Conservation (phyloP, 169 alveolate genomes). For the Plasmodium chabaudi region DNA sequence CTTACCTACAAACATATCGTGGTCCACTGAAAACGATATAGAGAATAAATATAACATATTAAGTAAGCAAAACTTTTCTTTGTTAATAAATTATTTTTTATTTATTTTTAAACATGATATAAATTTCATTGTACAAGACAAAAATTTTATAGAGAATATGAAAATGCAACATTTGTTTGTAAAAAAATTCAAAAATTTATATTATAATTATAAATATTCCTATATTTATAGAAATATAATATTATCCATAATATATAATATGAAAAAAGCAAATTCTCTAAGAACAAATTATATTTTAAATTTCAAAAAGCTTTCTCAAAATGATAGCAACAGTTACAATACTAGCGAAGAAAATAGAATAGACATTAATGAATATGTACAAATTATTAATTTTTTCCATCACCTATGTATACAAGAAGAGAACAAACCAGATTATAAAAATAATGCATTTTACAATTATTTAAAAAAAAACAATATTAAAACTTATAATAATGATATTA, state of each 20-base stretch:
- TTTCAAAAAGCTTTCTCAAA: neutral
- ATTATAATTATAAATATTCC: constrained; percentile 57
- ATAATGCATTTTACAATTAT: constrained; percentile 34
- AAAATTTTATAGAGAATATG: constrained; percentile 15
- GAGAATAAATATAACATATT: constrained; percentile 11
- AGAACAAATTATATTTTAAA: constrained; percentile 11
- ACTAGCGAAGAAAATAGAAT: constrained; percentile 11
- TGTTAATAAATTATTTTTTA: constrained; percentile 23
- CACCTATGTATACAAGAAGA: constrained; percentile 11
- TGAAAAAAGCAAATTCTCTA: constrained; percentile 24
- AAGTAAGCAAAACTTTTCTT: constrained; percentile 16
- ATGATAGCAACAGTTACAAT: neutral
- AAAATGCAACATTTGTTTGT: constrained; percentile 41
- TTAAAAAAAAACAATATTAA: constrained; percentile 32
- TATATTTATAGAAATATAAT: constrained; percentile 44
- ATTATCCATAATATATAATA: constrained; percentile 40
- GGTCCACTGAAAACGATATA: neutral
- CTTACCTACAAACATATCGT: neutral
- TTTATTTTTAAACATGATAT: constrained; percentile 43
- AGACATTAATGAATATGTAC: constrained; percentile 15
- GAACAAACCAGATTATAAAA: neutral
- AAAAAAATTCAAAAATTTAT: constrained; percentile 45
- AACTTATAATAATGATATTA: neutral
- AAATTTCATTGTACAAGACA: constrained; percentile 26
- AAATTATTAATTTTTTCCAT: constrained; percentile 22